Percentiles rank a stretch among this genome's conserved stretches.
phyloP scores from a whole-genome alignment of 805 yeast species.

The Zygosaccharomyces pseudorouxii region DNA sequence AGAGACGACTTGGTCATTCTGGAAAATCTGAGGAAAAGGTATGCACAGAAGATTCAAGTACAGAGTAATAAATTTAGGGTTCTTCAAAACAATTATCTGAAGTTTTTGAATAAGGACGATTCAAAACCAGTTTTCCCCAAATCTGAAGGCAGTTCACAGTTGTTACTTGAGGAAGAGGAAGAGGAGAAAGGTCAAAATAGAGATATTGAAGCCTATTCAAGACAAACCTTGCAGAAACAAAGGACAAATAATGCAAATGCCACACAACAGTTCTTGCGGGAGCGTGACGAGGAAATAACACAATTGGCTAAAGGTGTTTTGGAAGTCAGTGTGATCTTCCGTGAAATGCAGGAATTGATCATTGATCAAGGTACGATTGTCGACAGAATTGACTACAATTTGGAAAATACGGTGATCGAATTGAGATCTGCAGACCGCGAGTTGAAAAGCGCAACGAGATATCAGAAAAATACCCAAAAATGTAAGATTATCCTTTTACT shows the following conservation, averaged over 20 bases:
- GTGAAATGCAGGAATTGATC: conserved; percentile 85
- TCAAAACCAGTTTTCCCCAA: conserved; percentile 43
- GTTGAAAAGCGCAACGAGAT: conserved; percentile 65
- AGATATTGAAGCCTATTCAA: conserved; percentile 40
- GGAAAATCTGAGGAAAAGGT: conserved; percentile 73
- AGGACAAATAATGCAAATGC: conserved; percentile 23
- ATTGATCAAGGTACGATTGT: conserved; percentile 93
- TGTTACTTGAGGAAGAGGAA: conserved; percentile 33
- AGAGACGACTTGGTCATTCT: conserved; percentile 57
- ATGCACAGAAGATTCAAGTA: conserved; percentile 82
- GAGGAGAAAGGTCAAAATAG: conserved; percentile 29
- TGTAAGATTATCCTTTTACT: conserved; percentile 81
- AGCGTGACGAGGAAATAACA: conserved; percentile 85
- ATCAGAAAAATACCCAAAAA: conserved; percentile 86
- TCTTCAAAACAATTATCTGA: conserved; percentile 83
- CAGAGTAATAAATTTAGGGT: conserved; percentile 74
- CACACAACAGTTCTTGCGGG: conserved; percentile 34
- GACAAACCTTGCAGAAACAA: conserved; percentile 29
- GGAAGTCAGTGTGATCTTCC: conserved; percentile 88
- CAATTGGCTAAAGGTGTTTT: conserved; percentile 90
- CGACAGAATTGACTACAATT: conserved; percentile 90
- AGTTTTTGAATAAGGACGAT: conserved; percentile 77
- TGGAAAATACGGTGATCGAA: conserved; percentile 72
- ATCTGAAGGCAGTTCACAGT: conserved; percentile 21
- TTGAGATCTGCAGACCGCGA: conserved; percentile 75